Conservation (phyloP, 495 filamentous ascomycete species). For the Aspergillus homomorphus region DNA sequence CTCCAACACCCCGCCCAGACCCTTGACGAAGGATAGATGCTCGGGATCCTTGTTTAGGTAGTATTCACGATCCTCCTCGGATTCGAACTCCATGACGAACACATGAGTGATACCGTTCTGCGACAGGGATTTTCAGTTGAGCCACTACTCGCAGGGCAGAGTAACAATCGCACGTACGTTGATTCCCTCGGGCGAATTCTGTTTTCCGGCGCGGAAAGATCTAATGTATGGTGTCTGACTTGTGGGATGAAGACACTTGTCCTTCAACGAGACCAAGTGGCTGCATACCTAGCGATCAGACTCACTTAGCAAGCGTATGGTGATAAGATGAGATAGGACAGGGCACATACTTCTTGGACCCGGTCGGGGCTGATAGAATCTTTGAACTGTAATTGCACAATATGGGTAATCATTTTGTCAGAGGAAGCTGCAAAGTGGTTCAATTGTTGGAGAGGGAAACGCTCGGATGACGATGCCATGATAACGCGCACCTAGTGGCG, state of each 20-base stretch:
- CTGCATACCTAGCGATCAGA: slow-evolving; percentile 23
- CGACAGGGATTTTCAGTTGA: background rate
- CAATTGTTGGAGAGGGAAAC: background rate
- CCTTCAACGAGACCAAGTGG: slow-evolving; percentile 35
- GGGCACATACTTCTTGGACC: slow-evolving; percentile 48
- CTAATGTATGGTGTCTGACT: slow-evolving; percentile 48
- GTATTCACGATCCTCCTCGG: slow-evolving; percentile 38
- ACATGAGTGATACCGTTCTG: slow-evolving; percentile 40
- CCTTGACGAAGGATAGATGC: slow-evolving; percentile 35
- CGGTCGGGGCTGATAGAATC: slow-evolving; percentile 30
- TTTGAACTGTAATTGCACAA: slow-evolving; percentile 62
- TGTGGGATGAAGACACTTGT: slow-evolving; percentile 41
- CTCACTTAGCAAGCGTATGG: slow-evolving; percentile 1
- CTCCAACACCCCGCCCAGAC: slow-evolving; percentile 30
- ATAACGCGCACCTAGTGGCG: background rate
- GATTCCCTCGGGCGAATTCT: slow-evolving; percentile 62
- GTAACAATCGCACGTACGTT: slow-evolving; percentile 52
- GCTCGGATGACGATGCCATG: background rate
- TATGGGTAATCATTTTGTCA: slow-evolving; percentile 43
- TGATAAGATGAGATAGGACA: background rate
- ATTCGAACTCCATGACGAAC: slow-evolving; percentile 41
- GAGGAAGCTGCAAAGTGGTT: background rate
- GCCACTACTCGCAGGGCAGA: background rate
- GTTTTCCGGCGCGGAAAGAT: slow-evolving; percentile 53
- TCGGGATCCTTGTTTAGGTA: slow-evolving; percentile 40